A percentile compares a stretch with the other conserved stretches of the same genome.
phyloP scores from a whole-genome alignment of 768 basidiomycete species.

The Podaxis sp. region DNA sequence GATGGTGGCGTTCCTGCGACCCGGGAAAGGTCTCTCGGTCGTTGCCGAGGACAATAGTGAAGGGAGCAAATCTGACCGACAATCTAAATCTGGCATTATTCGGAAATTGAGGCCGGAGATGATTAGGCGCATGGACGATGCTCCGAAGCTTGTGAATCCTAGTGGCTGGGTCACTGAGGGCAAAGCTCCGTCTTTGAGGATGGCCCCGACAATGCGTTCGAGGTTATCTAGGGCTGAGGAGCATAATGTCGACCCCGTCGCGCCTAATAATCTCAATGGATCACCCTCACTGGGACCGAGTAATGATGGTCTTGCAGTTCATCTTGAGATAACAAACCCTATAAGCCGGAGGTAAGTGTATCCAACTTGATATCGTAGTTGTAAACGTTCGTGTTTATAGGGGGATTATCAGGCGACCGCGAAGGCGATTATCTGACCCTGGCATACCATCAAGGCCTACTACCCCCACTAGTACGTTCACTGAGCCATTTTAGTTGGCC shows the following conservation, averaged over 20 bases:
- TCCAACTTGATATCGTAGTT: not conserved
- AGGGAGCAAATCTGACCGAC: slow-evolving; percentile 1
- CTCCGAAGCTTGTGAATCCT: slow-evolving; percentile 69
- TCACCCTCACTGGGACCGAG: not conserved
- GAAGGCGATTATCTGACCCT: slow-evolving; percentile 38
- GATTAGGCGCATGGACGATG: slow-evolving; percentile 72
- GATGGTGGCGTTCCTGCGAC: slow-evolving; percentile 18
- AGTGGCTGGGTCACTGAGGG: slow-evolving; percentile 68
- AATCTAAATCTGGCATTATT: slow-evolving; percentile 22
- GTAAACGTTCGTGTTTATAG: not conserved
- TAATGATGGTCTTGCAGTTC: not conserved
- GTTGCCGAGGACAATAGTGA: slow-evolving; percentile 15
- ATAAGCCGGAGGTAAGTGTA: slow-evolving; percentile 15
- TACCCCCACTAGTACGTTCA: slow-evolving; percentile 32
- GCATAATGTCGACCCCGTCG: no score
- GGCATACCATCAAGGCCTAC: slow-evolving; percentile 30
- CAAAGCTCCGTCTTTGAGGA: slow-evolving; percentile 17
- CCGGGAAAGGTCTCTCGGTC: slow-evolving; percentile 5
- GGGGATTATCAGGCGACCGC: slow-evolving; percentile 11
- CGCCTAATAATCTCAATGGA: not conserved
- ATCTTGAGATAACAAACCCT: slow-evolving; percentile 20
- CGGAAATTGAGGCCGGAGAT: slow-evolving; percentile 62
- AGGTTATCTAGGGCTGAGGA: not conserved
- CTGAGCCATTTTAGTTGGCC: not conserved
- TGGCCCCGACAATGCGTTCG: not conserved